phyloP scores from a whole-genome alignment of 2,329 filamentous ascomycete genomes.

The Fusarium papillatum region DNA sequence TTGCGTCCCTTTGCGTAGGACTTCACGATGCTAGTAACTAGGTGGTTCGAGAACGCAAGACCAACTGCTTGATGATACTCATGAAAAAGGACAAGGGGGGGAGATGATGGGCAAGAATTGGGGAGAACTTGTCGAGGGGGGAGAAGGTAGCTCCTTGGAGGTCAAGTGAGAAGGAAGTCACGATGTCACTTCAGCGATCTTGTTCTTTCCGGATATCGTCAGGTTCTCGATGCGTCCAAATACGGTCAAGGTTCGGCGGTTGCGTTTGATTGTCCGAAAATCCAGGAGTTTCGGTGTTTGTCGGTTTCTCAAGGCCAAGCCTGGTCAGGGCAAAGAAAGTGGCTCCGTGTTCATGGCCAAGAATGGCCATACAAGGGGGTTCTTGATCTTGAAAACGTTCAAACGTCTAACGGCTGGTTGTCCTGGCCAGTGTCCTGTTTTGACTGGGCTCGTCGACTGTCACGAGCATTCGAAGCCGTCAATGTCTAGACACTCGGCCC shows the following conservation, averaged over 20 bases:
- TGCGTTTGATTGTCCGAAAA: not conserved
- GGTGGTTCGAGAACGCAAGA: not conserved
- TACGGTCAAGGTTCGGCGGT: not conserved
- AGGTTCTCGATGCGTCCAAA: not conserved
- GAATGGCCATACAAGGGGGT: not conserved
- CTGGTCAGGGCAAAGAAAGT: not conserved
- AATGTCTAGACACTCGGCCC: not conserved
- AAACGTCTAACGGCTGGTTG: not conserved
- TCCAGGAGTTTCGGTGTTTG: not conserved
- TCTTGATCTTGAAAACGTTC: not conserved
- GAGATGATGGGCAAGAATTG: not conserved
- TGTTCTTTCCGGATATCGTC: not conserved
- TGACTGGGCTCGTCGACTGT: not conserved
- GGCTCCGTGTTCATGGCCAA: not conserved
- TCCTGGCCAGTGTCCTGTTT: not conserved
- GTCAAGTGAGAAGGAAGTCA: conserved; percentile 9
- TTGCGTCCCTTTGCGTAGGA: conserved; percentile 5
- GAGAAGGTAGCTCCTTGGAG: conserved; percentile 8
- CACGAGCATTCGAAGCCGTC: not conserved
- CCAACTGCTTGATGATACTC: not conserved
- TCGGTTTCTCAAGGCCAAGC: not conserved
- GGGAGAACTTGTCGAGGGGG: not conserved
- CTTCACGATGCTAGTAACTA: not conserved
- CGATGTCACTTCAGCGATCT: not conserved
- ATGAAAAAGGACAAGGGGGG: not conserved